Percentiles rank a stretch among this genome's conserved stretches.
Conservation (phyloP, 2,329 filamentous ascomycete species). For the Penicillium sp. region DNA sequence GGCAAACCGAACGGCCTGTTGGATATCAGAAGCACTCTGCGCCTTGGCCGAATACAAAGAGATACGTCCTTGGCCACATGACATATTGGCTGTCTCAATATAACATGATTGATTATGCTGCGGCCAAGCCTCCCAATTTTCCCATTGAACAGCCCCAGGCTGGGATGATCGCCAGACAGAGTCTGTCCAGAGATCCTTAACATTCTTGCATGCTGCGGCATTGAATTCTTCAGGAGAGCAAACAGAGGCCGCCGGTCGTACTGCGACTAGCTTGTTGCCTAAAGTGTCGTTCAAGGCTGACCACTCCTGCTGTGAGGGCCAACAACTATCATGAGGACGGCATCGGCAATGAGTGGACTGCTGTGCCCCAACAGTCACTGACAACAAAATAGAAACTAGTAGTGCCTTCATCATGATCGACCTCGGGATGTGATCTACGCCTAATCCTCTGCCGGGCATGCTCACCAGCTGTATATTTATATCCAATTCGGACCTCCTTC, state of each 20-base stretch:
- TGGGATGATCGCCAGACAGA: constrained; percentile 38
- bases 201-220: constrained; percentile 13
- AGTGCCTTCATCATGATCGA: constrained; percentile 1
- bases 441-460: too few relatives aligned
- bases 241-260: constrained; percentile 31
- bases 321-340: constrained; percentile 34
- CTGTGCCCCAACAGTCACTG: constrained; percentile 1
- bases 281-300: constrained; percentile 37
- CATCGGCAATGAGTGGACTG: constrained; percentile 24
- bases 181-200: constrained; percentile 19
- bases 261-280: constrained; percentile 37
- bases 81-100: constrained; percentile 26
- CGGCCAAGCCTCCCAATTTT: constrained; percentile 44
- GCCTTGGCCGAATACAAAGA: constrained; percentile 40
- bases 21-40: constrained; percentile 33
- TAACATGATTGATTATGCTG: constrained; percentile 38
- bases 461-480: too few relatives aligned
- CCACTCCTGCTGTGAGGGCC: constrained; percentile 41
- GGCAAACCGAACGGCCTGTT: constrained; percentile 41
- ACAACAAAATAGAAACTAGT: constrained; percentile 2
- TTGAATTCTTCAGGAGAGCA: constrained; percentile 29
- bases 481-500: too few relatives aligned
- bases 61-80: constrained; percentile 38
- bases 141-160: constrained; percentile 38
- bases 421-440: not conserved